A percentile compares a stretch with the other conserved stretches of the same genome.
Evolutionary conservation across 2,329 filamentous ascomycete genomes (phyloP).

Genomic region (Colletotrichum lindemuthianum): DNA sequence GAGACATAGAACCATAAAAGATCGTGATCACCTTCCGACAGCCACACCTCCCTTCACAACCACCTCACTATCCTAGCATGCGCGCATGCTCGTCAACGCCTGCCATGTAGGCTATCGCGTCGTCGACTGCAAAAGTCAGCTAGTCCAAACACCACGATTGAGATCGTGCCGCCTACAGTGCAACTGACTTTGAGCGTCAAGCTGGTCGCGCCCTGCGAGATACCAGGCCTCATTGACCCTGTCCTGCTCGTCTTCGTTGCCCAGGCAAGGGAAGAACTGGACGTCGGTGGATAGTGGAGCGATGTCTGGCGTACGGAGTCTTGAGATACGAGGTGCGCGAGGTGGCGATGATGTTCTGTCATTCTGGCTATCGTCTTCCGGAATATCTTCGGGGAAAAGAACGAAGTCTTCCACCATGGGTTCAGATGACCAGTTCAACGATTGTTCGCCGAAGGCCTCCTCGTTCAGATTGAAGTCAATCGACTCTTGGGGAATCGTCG

Average conservation of each 20-base stretch:
- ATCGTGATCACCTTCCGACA: no score
- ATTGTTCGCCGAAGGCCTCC: background rate
- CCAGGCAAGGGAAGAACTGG: slow-evolving; percentile 34
- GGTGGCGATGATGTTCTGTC: slow-evolving; percentile 11
- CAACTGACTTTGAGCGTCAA: slow-evolving; percentile 29
- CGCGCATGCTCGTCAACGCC: background rate
- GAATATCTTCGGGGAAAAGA: slow-evolving; percentile 9
- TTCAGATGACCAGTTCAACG: no score
- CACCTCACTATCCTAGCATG: background rate
- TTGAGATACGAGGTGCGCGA: slow-evolving; percentile 21
- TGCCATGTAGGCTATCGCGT: slow-evolving; percentile 32
- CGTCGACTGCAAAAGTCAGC: slow-evolving; percentile 30
- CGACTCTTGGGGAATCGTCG: no score
- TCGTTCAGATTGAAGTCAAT: background rate
- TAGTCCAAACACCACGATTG: background rate
- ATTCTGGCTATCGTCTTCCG: background rate
- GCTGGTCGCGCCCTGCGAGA: slow-evolving; percentile 19
- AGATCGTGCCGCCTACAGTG: background rate
- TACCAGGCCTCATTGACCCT: slow-evolving; percentile 34
- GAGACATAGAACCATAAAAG: no score
- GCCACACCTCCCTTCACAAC: background rate
- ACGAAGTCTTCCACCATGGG: slow-evolving; percentile 19
- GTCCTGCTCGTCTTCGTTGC: slow-evolving; percentile 29
- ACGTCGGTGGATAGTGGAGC: slow-evolving; percentile 31
- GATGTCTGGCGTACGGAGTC: slow-evolving; percentile 33